Evolutionary conservation across 1,139 yeast species (phyloP), one percentile per base, ranked within the genome.

Genomic region (Nakaseomyces nivariensis): DNA sequence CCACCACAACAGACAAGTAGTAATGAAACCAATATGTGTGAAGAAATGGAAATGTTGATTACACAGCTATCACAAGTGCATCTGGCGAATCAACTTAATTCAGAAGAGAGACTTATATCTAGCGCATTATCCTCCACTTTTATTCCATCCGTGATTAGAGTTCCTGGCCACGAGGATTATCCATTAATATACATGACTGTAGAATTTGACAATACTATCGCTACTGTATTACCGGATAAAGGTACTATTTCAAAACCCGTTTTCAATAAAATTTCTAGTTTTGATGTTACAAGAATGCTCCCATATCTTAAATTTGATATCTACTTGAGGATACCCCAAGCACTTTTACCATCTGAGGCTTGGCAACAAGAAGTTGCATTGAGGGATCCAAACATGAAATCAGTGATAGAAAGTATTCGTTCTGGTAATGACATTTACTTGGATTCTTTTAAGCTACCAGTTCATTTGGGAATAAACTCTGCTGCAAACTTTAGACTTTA

Each of bases 201-300:
- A 47, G 94, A 85, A 64, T 84, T 83, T 58, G 94, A 85, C 60
- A 85, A 85, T 60, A 86, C 88, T 49, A 92, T 86, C 52, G 79
- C 88, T 52, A 79, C 87, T n/a, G 77, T 87, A 49, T 94, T 87
- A 58, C 90, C 95, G 4, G 80, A 80, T 44, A 74, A 78, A 52
- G 95, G 95, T 13, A 77, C 88, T 0, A 71, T 81, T 52, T 74
- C 76, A 27, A 66, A 71, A 48, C 87, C 90, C 2, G 72, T 73
- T 25, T 92, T 96, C 81, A 90, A 89, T 66, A 86, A 85, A 58
- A 89, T 87, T 24, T 86, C 95, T 10, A 82, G 90, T 8, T 92
- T 92, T 65, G 98, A 92, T 74, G 95, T 90, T 27, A 83, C 95
- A 10, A 79, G 87, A 56, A 69, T 58, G 65, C 67, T 67, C 63